A percentile compares a stretch with the other conserved stretches of the same genome.
Evolutionary conservation across 495 filamentous ascomycete species (phyloP).

Genomic region (Neurospora sp.): DNA sequence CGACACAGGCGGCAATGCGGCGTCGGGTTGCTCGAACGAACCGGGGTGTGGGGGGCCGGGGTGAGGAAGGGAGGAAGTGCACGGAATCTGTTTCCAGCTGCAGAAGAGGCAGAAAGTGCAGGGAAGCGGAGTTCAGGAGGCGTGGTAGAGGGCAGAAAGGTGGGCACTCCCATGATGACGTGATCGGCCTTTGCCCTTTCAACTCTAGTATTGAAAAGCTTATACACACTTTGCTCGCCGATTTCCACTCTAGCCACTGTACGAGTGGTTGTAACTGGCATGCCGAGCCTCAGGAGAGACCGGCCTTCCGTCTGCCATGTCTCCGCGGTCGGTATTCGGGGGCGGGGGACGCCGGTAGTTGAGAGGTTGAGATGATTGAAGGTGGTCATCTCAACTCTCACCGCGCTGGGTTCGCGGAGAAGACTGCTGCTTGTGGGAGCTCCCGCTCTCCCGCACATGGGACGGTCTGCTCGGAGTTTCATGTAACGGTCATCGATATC

Average conservation of each 20-base stretch:
- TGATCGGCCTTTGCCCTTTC: neutral
- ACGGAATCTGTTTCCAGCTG: neutral
- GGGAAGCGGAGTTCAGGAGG: neutral
- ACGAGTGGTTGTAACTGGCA: neutral
- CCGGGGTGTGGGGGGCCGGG: neutral
- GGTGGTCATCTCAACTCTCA: neutral
- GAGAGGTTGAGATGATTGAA: neutral
- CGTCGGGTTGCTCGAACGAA: neutral
- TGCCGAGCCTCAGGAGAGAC: neutral
- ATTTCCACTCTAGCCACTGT: neutral
- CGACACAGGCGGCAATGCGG: neutral
- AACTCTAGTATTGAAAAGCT: neutral
- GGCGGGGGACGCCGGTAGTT: neutral
- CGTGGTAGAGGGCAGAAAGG: neutral
- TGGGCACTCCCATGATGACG: neutral
- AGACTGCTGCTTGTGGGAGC: neutral
- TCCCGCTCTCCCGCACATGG: neutral
- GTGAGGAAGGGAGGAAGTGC: neutral
- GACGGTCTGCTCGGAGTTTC: neutral
- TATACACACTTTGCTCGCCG: neutral
- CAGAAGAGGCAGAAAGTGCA: neutral
- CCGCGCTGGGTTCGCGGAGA: neutral
- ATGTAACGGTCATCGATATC: neutral
- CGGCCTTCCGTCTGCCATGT: neutral
- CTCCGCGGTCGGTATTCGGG: neutral